Evolutionary conservation across 192 early-diverging fungal species (phyloP).

Genomic region (Gigaspora rosea): DNA sequence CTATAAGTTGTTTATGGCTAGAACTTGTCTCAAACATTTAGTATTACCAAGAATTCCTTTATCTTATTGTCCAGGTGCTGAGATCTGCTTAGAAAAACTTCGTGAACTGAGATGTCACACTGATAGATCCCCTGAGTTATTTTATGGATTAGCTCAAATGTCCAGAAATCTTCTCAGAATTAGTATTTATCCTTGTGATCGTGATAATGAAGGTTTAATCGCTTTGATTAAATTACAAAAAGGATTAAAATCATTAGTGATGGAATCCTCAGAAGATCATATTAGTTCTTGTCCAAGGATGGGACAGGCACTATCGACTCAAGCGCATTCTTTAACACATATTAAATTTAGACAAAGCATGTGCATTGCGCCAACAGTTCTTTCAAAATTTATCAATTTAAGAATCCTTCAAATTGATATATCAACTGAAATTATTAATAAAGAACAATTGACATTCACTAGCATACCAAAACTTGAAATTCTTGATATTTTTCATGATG

Average conservation of each 20-base stretch:
- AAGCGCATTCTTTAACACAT: constrained; percentile 2
- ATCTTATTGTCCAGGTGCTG: constrained; percentile 8
- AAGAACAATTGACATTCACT: not conserved
- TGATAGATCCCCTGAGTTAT: constrained; percentile 10
- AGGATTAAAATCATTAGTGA: constrained; percentile 2
- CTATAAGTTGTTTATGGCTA: constrained; percentile 14
- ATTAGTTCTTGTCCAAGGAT: constrained; percentile 5
- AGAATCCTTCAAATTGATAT: constrained; percentile 14
- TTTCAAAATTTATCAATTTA: constrained; percentile 11
- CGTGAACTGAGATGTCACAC: constrained; percentile 6
- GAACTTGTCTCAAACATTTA: constrained; percentile 1
- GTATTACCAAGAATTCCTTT: constrained; percentile 19
- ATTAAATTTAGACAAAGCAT: constrained; percentile 13
- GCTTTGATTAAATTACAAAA: constrained; percentile 18
- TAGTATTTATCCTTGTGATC: constrained; percentile 16
- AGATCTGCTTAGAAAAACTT: not conserved
- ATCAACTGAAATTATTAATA: not conserved
- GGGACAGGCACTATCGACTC: not conserved
- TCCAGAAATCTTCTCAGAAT: not conserved
- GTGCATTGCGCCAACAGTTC: not conserved
- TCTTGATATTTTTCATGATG: constrained; percentile 18
- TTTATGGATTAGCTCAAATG: constrained; percentile 19
- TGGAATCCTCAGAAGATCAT: not conserved
- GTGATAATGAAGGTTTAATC: constrained; percentile 7
- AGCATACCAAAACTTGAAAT: constrained; percentile 11